Base-by-base conservation (phyloP, 208 protist species). In the Phytomonas sp. region DNA sequence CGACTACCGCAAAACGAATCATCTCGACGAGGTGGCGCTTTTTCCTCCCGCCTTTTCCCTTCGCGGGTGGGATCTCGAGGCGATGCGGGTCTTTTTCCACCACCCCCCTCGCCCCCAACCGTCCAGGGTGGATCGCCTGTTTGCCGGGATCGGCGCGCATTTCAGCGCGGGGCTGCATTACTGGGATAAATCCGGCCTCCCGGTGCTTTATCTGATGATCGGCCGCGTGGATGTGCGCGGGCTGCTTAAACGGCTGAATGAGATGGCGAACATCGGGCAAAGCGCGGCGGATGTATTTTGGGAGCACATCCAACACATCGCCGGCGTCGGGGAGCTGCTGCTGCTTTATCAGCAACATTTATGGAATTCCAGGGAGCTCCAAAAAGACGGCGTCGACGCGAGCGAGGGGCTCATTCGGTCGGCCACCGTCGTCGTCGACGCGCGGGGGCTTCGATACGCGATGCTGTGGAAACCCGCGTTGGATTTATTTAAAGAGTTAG, bases 341-440 rank as follows among this genome's bases (percentile, higher is more conserved):
- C 66, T 56, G 23, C 66, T 40, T 13, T 79, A 69, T 37, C 75
- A 75, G 53, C 75, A 75, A 66, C 32, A n/a, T 15, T 17, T 17
- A 15, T 51, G 17, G 37, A 15, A 23, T 17, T 28, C 17, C 32
- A 28, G 32, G 17, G 26, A 66, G 15, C 62, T 73, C 34, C 43
- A 34, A 9, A n/a, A 5, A 11, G 36, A 74, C 0, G 80, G 72
- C 5, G 75, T 79, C 34, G 73, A 84, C 66, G 66, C 56, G 36
- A 64, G 62, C 7, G 73, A 76, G 6, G 77, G 81, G 13, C 72
- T 71, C 28, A 70, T 85, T 9, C 78, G 78, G 53, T 64, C 73
- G 64, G 69, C 83, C 68, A 88, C 84, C 6, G 69, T 85, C 53
- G 70, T 92, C 40, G 72, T 92, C 30, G 86, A 92, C 63, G 77